Evolutionary conservation across 495 filamentous ascomycete genomes (phyloP).

Genomic region (Hypoxylon lenormandii): DNA sequence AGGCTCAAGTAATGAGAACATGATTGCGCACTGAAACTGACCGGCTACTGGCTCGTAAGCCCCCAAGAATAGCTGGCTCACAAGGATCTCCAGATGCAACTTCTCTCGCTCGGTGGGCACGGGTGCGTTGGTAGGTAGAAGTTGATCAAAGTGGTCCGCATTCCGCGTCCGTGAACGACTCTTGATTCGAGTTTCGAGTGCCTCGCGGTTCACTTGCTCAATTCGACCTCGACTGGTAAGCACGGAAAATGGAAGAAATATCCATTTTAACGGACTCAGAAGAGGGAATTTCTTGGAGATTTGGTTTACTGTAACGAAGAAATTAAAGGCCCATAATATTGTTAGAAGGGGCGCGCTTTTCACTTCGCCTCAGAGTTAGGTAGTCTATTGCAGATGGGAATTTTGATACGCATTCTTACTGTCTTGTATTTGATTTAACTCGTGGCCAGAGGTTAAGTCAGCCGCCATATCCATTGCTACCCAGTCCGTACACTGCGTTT

Average conservation of each 20-base stretch:
- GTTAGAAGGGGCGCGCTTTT: slow-evolving; percentile 27
- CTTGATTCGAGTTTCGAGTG: slow-evolving; percentile 40
- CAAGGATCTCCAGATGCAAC: slow-evolving; percentile 32
- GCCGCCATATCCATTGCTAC: slow-evolving; percentile 42
- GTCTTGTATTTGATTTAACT: slow-evolving; percentile 37
- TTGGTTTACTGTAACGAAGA: slow-evolving; percentile 35
- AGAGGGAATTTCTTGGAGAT: slow-evolving; percentile 42
- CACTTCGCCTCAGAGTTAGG: slow-evolving; percentile 13
- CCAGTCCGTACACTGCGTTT: slow-evolving; percentile 35
- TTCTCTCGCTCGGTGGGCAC: slow-evolving; percentile 14
- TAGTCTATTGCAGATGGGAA: not conserved
- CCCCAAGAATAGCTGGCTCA: slow-evolving; percentile 42
- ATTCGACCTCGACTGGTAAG: slow-evolving; percentile 4
- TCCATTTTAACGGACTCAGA: slow-evolving; percentile 24
- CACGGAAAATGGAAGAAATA: slow-evolving; percentile 33
- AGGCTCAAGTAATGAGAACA: slow-evolving; percentile 36
- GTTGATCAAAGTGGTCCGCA: slow-evolving; percentile 40
- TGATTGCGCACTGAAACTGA: slow-evolving; percentile 22
- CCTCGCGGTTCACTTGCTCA: slow-evolving; percentile 27
- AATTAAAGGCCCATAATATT: slow-evolving; percentile 28
- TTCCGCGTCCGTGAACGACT: slow-evolving; percentile 27
- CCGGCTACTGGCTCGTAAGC: slow-evolving; percentile 40
- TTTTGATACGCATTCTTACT: not conserved
- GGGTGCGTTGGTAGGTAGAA: slow-evolving; percentile 13
- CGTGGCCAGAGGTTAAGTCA: slow-evolving; percentile 34